These are phyloP conservation scores for Uronychia setigera DNA, from an alignment of 73 alveolate genomes.

Conservation along the genomic window DNA sequence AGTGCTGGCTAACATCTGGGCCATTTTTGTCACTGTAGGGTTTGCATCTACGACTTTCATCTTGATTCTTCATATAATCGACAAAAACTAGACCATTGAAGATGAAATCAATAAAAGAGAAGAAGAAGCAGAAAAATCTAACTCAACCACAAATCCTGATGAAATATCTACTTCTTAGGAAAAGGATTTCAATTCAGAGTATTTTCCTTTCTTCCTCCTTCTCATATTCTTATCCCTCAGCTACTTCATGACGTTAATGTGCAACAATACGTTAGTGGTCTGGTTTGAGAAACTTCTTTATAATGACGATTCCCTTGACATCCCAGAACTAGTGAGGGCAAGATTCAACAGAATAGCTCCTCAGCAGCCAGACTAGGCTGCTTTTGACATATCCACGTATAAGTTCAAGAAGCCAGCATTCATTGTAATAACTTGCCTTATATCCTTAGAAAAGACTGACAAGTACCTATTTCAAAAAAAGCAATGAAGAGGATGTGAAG, in stretches of 20 bases:
- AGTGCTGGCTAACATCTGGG: conserved; percentile 14
- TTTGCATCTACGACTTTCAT: conserved; percentile 9
- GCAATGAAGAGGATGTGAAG: conserved; percentile 37
- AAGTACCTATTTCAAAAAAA: conserved; percentile 50
- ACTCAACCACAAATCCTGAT: too few species aligned
- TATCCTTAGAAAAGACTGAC: conserved; percentile 45
- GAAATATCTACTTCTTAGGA: too few species aligned
- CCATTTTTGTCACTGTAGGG: conserved; percentile 4
- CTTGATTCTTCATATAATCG: conserved; percentile 2
- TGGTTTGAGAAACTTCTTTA: conserved; percentile 37
- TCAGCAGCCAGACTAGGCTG: not conserved
- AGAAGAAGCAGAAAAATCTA: too few species aligned
- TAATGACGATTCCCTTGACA: not conserved
- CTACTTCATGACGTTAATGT: too few species aligned
- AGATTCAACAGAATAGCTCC: not conserved
- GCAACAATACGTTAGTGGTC: too few species aligned
- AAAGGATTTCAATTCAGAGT: too few species aligned
- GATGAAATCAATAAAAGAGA: too few species aligned
- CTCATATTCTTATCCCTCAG: too few species aligned
- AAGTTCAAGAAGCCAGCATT: conserved; percentile 59
- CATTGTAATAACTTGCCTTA: not conserved
- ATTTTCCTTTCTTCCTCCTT: too few species aligned
- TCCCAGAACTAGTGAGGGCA: not conserved
- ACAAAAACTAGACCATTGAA: too few species aligned
- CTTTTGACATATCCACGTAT: conserved; percentile 12